These are phyloP conservation scores for Penicillium griseofulvum DNA, from an alignment of 2,329 filamentous ascomycete species.

Conservation along the genomic window DNA sequence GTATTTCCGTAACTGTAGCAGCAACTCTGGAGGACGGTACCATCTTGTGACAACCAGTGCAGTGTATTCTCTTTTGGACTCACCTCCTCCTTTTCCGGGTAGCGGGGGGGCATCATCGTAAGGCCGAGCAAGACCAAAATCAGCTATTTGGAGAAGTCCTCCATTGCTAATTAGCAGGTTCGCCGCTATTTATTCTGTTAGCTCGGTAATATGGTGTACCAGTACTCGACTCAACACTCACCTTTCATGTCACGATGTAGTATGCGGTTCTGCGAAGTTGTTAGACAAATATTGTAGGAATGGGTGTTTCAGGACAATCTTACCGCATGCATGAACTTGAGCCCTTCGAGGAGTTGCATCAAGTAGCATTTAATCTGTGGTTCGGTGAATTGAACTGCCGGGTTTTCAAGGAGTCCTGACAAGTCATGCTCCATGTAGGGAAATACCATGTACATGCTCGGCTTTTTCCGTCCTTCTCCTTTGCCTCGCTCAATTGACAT, in stretches of 20 bases:
- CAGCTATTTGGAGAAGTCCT: constrained; percentile 91
- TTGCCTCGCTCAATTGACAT: constrained; percentile 86
- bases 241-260: constrained; percentile 95
- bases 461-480: constrained; percentile 71
- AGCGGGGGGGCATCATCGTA: constrained; percentile 83
- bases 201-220: neutral
- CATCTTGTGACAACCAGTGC: constrained; percentile 95
- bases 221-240: constrained; percentile 15
- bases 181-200: constrained; percentile 57
- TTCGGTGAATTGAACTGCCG: constrained; percentile 79
- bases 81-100: constrained; percentile 74
- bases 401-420: constrained; percentile 94
- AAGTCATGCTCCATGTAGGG: constrained; percentile 99
- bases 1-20: constrained; percentile 83
- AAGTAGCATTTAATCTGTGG: constrained; percentile 98
- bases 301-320: constrained; percentile 6
- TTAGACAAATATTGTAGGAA: neutral
- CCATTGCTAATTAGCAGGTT: constrained; percentile 95
- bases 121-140: constrained; percentile 91
- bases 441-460: constrained; percentile 96
- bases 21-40: constrained; percentile 91
- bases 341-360: constrained; percentile 83
- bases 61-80: constrained; percentile 87
- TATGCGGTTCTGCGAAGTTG: constrained; percentile 61
- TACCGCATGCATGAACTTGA: constrained; percentile 82